Conservation (phyloP, 345 rosid genomes). For the Cardamine resedifolia region DNA sequence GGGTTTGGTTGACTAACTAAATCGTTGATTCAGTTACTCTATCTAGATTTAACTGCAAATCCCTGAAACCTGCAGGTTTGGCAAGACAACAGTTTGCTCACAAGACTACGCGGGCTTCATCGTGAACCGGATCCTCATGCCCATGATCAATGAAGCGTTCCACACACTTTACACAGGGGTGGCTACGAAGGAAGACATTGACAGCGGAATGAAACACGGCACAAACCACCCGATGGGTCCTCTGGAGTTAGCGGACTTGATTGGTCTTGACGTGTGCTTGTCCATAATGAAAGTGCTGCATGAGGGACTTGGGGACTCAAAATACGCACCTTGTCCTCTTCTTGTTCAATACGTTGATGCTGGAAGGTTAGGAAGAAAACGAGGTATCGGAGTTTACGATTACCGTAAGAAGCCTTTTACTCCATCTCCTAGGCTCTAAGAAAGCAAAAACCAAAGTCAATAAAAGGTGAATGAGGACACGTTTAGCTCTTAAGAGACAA, state of each 20-base stretch:
- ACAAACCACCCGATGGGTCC: conserved; percentile 95
- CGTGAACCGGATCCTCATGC: conserved; percentile 90
- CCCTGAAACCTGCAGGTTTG: conserved; percentile 50
- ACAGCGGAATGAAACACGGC: conserved; percentile 84
- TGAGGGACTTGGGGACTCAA: conserved; percentile 63
- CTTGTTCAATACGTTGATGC: conserved; percentile 87
- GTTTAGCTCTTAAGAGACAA: not conserved
- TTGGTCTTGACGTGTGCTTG: conserved; percentile 78
- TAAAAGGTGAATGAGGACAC: not conserved
- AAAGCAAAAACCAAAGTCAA: conserved; percentile 7
- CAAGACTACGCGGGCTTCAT: conserved; percentile 79
- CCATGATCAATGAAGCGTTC: conserved; percentile 96
- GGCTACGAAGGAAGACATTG: conserved; percentile 92
- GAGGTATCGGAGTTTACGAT: conserved; percentile 74
- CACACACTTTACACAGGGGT: conserved; percentile 80
- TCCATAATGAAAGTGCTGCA: conserved; percentile 81
- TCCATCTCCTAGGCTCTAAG: conserved; percentile 53
- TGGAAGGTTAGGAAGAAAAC: conserved; percentile 76
- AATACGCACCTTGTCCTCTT: conserved; percentile 79
- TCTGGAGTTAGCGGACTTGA: conserved; percentile 77
- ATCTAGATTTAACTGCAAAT: not conserved
- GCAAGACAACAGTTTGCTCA: conserved; percentile 77
- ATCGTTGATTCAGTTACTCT: not conserved
- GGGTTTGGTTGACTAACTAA: not conserved
- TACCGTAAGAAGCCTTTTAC: conserved; percentile 42